These are phyloP conservation scores for Mollisia scopiformis DNA, from an alignment of 2,329 filamentous ascomycete species.

Conservation along the genomic window DNA sequence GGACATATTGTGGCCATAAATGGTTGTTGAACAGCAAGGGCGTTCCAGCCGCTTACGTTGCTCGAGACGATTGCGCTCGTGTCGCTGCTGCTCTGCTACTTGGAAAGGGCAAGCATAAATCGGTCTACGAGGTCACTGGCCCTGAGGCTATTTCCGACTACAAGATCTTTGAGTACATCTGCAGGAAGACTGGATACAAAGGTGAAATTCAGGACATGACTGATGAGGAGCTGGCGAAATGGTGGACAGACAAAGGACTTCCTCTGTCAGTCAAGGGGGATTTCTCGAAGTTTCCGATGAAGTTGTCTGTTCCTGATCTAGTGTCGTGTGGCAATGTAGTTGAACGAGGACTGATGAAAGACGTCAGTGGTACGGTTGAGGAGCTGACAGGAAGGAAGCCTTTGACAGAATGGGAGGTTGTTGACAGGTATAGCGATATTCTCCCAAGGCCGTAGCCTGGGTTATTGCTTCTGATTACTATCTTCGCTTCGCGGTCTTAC, in stretches of 20 bases:
- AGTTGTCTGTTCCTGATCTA: slow-evolving; percentile 26
- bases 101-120: slow-evolving; percentile 18
- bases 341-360: slow-evolving; percentile 5
- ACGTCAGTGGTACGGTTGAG: slow-evolving; percentile 7
- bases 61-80: slow-evolving; percentile 27
- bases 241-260: slow-evolving; percentile 16
- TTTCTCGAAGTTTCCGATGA: slow-evolving; percentile 21
- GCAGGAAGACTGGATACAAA: slow-evolving; percentile 22
- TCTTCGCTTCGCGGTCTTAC: too few species aligned
- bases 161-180: slow-evolving; percentile 27
- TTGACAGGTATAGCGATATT: slow-evolving; percentile 2
- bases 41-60: slow-evolving; percentile 23
- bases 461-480: too few species aligned
- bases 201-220: slow-evolving; percentile 20
- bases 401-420: background rate
- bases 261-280: slow-evolving; percentile 20
- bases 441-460: background rate
- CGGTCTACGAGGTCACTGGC: slow-evolving; percentile 22
- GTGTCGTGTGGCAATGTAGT: slow-evolving; percentile 22
- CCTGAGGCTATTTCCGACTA: slow-evolving; percentile 24
- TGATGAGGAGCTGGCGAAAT: slow-evolving; percentile 24
- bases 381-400: slow-evolving; percentile 5
- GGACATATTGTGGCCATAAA: slow-evolving; percentile 23
- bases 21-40: slow-evolving; percentile 27
- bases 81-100: slow-evolving; percentile 25